These are phyloP conservation scores for Penicillium hesseltinei DNA, from an alignment of 2,329 filamentous ascomycete genomes.

Conservation along the genomic window DNA sequence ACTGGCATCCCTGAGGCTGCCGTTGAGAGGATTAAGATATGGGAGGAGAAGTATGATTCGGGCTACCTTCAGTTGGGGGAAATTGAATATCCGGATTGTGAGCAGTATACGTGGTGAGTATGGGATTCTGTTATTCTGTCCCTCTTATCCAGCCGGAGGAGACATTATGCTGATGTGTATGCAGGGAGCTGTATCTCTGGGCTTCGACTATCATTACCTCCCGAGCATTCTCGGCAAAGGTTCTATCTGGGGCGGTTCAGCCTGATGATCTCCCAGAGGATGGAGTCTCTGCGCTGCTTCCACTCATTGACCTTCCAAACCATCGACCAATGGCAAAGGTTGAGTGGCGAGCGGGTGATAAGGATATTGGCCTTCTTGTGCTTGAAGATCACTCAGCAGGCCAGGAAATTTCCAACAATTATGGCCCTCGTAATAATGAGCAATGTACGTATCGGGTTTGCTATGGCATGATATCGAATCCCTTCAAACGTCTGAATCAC, in stretches of 20 bases:
- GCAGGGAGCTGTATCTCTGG: constrained; percentile 48
- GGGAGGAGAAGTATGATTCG: constrained; percentile 41
- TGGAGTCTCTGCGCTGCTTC: constrained; percentile 67
- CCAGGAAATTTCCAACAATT: constrained; percentile 65
- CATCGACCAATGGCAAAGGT: constrained; percentile 62
- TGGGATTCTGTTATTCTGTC: background rate
- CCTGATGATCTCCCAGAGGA: constrained; percentile 48
- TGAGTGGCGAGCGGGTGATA: constrained; percentile 54
- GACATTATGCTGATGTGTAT: constrained; percentile 7
- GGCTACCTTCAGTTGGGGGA: constrained; percentile 30
- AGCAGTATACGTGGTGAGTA: constrained; percentile 42
- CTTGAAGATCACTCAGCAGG: constrained; percentile 47
- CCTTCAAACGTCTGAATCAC: no score
- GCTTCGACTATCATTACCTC: constrained; percentile 46
- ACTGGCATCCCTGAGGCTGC: constrained; percentile 37
- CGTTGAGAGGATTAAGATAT: constrained; percentile 34
- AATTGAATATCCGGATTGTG: constrained; percentile 30
- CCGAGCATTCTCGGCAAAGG: constrained; percentile 45
- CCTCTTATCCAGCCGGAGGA: background rate
- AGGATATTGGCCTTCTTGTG: constrained; percentile 43
- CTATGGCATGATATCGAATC: background rate
- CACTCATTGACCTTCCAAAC: constrained; percentile 70
- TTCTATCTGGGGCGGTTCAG: constrained; percentile 39
- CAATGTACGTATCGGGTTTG: constrained; percentile 46
- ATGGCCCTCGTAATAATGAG: constrained; percentile 72